Conservation (phyloP, 257 asterid species). For the Scutellaria baicalensis region DNA sequence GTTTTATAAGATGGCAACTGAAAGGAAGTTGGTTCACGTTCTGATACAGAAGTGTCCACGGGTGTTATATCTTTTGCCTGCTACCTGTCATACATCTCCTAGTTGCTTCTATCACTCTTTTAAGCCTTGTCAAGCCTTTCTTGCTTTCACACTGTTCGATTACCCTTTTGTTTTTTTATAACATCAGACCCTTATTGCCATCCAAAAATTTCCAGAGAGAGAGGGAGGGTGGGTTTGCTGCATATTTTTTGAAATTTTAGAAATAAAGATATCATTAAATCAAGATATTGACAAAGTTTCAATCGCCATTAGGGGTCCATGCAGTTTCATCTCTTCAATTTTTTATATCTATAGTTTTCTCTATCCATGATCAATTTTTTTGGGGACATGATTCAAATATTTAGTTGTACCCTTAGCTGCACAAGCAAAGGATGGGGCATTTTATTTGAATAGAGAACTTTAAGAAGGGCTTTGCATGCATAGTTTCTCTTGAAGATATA, state of each 20-base stretch:
- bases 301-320: background rate
- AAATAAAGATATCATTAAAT: background rate
- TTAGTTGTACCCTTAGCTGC: background rate
- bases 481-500: background rate
- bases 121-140: background rate
- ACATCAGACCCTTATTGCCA: background rate
- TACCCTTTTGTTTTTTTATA: background rate
- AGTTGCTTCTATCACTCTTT: background rate
- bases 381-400: background rate
- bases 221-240: background rate
- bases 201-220: background rate
- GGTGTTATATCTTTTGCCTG: background rate
- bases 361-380: background rate
- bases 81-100: background rate
- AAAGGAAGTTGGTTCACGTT: background rate
- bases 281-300: background rate
- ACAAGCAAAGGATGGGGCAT: background rate
- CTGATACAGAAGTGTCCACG: background rate
- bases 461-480: background rate
- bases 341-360: too few species aligned
- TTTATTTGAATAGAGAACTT: background rate
- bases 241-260: background rate
- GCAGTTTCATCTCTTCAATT: background rate
- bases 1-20: background rate
- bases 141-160: background rate